Conservation (phyloP, 768 basidiomycete genomes). For the Auricularia sp. region DNA sequence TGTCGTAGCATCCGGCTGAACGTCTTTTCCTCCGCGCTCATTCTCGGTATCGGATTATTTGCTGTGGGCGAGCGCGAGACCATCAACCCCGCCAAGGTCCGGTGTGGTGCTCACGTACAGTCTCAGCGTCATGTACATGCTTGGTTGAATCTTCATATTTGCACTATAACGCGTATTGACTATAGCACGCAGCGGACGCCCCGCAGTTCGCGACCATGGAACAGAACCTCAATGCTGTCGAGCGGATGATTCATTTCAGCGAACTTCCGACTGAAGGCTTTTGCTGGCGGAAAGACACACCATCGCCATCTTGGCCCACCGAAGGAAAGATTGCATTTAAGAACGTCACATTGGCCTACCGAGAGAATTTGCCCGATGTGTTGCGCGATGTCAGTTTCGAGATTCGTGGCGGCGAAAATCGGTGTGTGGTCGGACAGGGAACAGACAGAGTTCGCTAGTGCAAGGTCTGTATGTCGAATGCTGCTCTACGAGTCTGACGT, state of each 20-base stretch:
- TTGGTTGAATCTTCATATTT: background rate
- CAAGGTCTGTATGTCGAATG: background rate
- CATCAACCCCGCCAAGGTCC: constrained; percentile 49
- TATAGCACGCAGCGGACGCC: constrained; percentile 34
- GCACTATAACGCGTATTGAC: background rate
- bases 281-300: constrained; percentile 33
- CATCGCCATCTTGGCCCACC: constrained; percentile 39
- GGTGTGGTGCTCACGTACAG: constrained; percentile 54
- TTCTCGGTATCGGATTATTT: constrained; percentile 62
- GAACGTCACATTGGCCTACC: constrained; percentile 47
- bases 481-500: constrained; percentile 20
- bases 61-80: constrained; percentile 49
- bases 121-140: constrained; percentile 13
- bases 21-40: constrained; percentile 53
- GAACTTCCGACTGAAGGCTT: constrained; percentile 54
- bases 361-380: constrained; percentile 54
- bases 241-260: constrained; percentile 60
- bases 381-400: constrained; percentile 52
- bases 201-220: constrained; percentile 50
- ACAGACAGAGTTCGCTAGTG: constrained; percentile 22
- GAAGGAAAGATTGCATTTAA: constrained; percentile 47
- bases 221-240: constrained; percentile 66
- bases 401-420: constrained; percentile 50
- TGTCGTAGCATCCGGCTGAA: constrained; percentile 42
- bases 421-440: constrained; percentile 42